Base-by-base conservation (phyloP, 768 basidiomycete genomes). In the Paxillus ammoniavirescens region DNA sequence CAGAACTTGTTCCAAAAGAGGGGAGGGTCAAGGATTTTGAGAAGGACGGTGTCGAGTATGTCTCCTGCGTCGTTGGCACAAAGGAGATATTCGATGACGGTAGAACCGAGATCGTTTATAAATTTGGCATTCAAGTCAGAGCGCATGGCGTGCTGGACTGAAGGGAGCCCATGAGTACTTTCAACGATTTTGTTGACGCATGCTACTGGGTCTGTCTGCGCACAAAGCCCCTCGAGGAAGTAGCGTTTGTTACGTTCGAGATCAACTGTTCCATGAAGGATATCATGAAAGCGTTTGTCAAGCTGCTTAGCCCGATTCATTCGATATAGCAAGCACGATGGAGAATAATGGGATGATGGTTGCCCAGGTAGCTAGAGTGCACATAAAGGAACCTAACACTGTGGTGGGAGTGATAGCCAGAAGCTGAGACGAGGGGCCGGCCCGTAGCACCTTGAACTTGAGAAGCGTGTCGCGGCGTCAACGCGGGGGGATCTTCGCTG, bases 151-250 rank as follows among this genome's bases (percentile, higher is more conserved):
- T 57, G 52, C 37, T 78, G 76, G 3, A 84, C 47, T 2, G 73
- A 60, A 8, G 49, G 30, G 3, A 77, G 65, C 1, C 81, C 82
- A 2, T 58, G 40, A 4, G 57, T 45, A 54, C 72, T 74, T 13
- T 59, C 63, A 8, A 73, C 64, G 5, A 83, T 64, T 13, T 65
- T 72, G 55, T 66, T 58, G 43, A 79, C 55, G 56, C 77, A 79
- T 0, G 56, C 44, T 0, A 65, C 59, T 7, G 74, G 65, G 31
- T 81, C 76, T 4, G 65, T 59, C 49, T 78, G 76, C 6, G 54
- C 50, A 59, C 63, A 76, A 23, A 83, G 65, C 5, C 75, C 78
- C 49, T 83, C 74, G 2, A 83, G 65, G 55, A 83, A 83, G 12
- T 15, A 42, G 4, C 45, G n/a, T 21, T 72, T 72, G 14, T 59